Conservation (phyloP, 306 rosid species). For the Castanea sativa region DNA sequence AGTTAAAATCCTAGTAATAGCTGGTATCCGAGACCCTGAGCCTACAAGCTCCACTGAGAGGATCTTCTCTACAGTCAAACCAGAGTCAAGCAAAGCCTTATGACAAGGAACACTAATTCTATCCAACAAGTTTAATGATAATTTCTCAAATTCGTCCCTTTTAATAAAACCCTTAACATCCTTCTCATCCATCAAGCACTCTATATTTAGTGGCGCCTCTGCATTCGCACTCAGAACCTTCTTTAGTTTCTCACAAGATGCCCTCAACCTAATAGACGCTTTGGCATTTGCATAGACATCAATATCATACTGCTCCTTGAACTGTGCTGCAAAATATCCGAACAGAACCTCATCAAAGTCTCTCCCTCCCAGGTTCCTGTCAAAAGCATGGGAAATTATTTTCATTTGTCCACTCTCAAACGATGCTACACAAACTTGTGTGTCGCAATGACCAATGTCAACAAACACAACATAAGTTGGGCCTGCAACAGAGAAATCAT, state of each 20-base stretch:
- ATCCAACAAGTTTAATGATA: constrained; percentile 36
- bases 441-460: constrained; percentile 61
- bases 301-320: constrained; percentile 41
- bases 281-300: constrained; percentile 49
- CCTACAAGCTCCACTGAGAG: constrained; percentile 61
- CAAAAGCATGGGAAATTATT: constrained; percentile 45
- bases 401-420: constrained; percentile 52
- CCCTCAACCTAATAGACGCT: constrained; percentile 46
- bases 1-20: constrained; percentile 35
- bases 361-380: constrained; percentile 50
- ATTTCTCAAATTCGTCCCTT: constrained; percentile 58
- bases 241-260: constrained; percentile 54
- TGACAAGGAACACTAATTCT: constrained; percentile 40
- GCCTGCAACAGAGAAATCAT: constrained; percentile 31
- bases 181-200: constrained; percentile 59
- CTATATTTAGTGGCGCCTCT: constrained; percentile 57
- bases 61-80: constrained; percentile 36
- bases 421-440: constrained; percentile 45
- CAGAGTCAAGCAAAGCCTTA: constrained; percentile 45
- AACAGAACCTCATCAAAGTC: constrained; percentile 58
- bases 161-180: constrained; percentile 52
- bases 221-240: constrained; percentile 59
- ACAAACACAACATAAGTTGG: constrained; percentile 47
- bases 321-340: constrained; percentile 38
- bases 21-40: constrained; percentile 59